phyloP scores from a whole-genome alignment of 2,329 filamentous ascomycete genomes.

The Epichloe glyceriae region DNA sequence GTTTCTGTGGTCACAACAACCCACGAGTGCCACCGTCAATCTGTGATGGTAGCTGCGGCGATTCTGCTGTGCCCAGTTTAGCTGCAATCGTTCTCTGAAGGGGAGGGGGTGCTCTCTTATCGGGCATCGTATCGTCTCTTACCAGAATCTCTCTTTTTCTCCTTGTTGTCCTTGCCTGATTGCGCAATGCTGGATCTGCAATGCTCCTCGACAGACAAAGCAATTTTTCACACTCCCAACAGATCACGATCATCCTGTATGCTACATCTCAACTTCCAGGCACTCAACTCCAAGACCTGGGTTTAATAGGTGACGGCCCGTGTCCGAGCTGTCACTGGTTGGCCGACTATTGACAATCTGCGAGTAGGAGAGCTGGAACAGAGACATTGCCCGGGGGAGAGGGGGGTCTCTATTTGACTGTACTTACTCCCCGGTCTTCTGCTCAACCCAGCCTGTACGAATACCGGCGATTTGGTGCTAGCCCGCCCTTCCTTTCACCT shows the following conservation, averaged over 20 bases:
- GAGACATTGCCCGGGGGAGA: slow-evolving; percentile 13
- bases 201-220: neutral
- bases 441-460: slow-evolving; percentile 6
- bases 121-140: neutral
- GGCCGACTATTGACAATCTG: slow-evolving; percentile 1
- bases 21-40: slow-evolving; percentile 1
- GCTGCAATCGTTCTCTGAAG: neutral
- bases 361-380: slow-evolving; percentile 12
- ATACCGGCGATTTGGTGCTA: slow-evolving; percentile 6
- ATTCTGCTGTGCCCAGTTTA: neutral
- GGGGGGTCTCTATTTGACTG: slow-evolving; percentile 4
- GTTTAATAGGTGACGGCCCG: neutral
- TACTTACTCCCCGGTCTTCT: slow-evolving; percentile 5
- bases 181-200: neutral
- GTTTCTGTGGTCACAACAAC: slow-evolving; percentile 5
- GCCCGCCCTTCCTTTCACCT: slow-evolving; percentile 2
- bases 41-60: neutral
- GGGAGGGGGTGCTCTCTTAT: neutral
- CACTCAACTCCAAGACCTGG: neutral
- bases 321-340: slow-evolving; percentile 2
- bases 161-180: neutral
- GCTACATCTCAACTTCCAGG: neutral
- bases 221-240: no score
- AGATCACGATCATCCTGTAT: no score
- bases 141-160: neutral